Evolutionary conservation across 208 protist species (phyloP).

Genomic region (Trypanosoma congolense): DNA sequence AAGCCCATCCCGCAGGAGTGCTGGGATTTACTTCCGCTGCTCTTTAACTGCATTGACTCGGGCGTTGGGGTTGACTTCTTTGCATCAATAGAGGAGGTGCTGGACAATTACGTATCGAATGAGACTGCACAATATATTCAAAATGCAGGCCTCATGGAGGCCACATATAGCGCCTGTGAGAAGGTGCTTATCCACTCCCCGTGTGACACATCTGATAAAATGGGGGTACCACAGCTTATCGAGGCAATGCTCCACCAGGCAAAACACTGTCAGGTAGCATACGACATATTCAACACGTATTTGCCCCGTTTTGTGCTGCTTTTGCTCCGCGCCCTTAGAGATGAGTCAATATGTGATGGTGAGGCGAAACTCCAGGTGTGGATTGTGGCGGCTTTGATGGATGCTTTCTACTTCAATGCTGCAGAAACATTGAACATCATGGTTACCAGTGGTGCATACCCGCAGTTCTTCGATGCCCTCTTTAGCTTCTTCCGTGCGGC

Average conservation of each 20-base stretch:
- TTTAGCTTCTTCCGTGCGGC: conserved; percentile 61
- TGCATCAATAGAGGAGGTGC: conserved; percentile 64
- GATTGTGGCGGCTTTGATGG: conserved; percentile 77
- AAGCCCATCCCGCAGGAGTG: conserved; percentile 57
- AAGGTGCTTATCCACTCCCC: conserved; percentile 78
- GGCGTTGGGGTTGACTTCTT: conserved; percentile 87
- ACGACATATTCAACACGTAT: conserved; percentile 50
- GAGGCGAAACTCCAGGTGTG: conserved; percentile 67
- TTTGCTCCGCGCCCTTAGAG: conserved; percentile 63
- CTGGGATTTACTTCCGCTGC: conserved; percentile 62
- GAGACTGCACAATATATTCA: conserved; percentile 54
- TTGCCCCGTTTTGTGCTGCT: conserved; percentile 55
- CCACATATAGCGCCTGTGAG: conserved; percentile 59
- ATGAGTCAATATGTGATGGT: conserved; percentile 40
- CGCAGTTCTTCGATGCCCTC: conserved; percentile 69
- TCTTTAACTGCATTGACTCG: conserved; percentile 61
- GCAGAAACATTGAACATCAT: conserved; percentile 52
- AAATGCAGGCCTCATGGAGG: conserved; percentile 64
- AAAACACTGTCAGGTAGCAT: conserved; percentile 41
- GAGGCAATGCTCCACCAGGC: conserved; percentile 83
- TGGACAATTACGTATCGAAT: conserved; percentile 80
- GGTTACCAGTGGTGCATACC: conserved; percentile 42
- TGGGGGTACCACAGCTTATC: conserved; percentile 71
- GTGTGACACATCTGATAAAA: conserved; percentile 41
- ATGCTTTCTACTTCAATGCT: conserved; percentile 85